A percentile compares a stretch with the other conserved stretches of the same genome.
Conservation (phyloP, 1,284 basidiomycete genomes). For the Schizopora paradoxa region DNA sequence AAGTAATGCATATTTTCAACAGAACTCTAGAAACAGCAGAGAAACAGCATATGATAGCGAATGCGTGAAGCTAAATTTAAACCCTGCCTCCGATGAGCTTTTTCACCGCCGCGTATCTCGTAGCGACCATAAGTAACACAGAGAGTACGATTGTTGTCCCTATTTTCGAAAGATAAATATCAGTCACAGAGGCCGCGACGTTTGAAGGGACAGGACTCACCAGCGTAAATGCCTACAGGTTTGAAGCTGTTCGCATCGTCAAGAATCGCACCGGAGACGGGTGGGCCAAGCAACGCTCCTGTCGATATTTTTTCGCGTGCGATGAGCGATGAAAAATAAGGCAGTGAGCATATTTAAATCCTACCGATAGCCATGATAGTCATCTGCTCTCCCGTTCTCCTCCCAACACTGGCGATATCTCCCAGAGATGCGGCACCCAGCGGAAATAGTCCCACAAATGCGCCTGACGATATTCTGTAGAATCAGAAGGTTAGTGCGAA, state of each 20-base stretch:
- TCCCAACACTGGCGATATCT: constrained; percentile 23
- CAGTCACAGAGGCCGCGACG: neutral
- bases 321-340: too few relatives aligned
- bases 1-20: too few relatives aligned
- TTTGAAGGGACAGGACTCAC: too few relatives aligned
- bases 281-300: constrained; percentile 27
- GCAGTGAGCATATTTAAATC: neutral
- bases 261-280: constrained; percentile 27
- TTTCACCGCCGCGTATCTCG: constrained; percentile 28
- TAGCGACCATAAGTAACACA: constrained; percentile 31
- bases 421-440: constrained; percentile 24
- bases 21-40: too few relatives aligned
- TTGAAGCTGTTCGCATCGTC: constrained; percentile 19
- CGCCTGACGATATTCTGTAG: constrained; percentile 18
- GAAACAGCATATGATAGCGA: too few relatives aligned
- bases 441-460: constrained; percentile 23
- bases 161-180: neutral
- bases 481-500: neutral
- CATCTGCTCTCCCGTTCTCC: constrained; percentile 27
- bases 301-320: too few relatives aligned
- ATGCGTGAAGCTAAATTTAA: too few relatives aligned
- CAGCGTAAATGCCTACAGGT: constrained; percentile 27
- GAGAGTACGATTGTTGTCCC: constrained; percentile 7
- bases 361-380: constrained; percentile 22
- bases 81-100: neutral